Evolutionary conservation across 1,284 basidiomycete species (phyloP).

Genomic region (Pseudomicrostroma phylloplanum): DNA sequence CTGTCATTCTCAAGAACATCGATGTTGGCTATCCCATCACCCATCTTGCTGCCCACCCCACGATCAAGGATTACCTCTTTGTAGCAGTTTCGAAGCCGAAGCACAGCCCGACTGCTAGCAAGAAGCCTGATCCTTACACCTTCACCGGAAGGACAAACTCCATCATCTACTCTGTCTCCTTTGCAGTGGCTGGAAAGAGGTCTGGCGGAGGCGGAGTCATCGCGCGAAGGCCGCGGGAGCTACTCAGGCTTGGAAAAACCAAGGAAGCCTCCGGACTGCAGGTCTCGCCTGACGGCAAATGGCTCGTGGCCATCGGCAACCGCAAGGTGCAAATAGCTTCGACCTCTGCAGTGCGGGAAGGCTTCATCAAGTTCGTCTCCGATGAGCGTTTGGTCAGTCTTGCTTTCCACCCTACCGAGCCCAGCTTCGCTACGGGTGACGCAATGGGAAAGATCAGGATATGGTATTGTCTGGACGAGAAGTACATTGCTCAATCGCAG

Average conservation of each 20-base stretch:
- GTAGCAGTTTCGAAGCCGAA: conserved; percentile 61
- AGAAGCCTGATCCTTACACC: conserved; percentile 10
- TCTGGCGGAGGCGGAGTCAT: conserved; percentile 9
- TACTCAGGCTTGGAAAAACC: conserved; percentile 57
- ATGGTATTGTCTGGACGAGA: conserved; percentile 74
- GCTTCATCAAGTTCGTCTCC: conserved; percentile 72
- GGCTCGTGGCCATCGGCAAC: conserved; percentile 72
- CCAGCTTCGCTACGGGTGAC: conserved; percentile 93
- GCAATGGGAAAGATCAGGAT: conserved; percentile 73
- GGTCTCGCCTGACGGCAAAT: conserved; percentile 70
- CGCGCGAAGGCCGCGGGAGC: conserved; percentile 50
- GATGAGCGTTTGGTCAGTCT: conserved; percentile 68
- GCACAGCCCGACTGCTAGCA: conserved; percentile 1
- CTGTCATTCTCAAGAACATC: conserved; percentile 61
- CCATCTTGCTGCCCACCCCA: conserved; percentile 65
- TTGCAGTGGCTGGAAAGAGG: conserved; percentile 18
- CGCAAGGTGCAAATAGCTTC: conserved; percentile 69
- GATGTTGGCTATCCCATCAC: conserved; percentile 62
- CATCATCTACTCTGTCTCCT: conserved; percentile 29
- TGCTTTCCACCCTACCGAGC: conserved; percentile 78
- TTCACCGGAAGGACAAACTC: conserved; percentile 22
- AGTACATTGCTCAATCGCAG: conserved; percentile 30
- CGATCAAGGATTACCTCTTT: conserved; percentile 62
- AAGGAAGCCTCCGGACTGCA: conserved; percentile 53
- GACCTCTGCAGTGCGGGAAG: conserved; percentile 27